Conservation (phyloP, 129 eudicot genomes). For the Artemisia tridentata region DNA sequence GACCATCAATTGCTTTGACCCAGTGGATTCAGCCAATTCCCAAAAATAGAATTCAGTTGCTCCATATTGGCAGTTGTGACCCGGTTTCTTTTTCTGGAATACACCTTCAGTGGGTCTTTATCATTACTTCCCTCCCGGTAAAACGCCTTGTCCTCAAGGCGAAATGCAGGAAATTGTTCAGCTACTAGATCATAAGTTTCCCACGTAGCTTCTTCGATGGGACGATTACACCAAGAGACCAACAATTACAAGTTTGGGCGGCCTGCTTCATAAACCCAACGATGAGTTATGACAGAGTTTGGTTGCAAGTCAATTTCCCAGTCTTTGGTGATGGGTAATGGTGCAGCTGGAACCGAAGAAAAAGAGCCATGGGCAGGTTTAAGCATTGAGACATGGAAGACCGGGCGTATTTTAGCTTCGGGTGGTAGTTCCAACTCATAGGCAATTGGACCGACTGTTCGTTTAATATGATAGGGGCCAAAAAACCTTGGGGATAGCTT, state of each 20-base stretch:
- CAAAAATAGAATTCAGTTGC: too few relatives aligned
- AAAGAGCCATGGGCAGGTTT: slow-evolving; percentile 2
- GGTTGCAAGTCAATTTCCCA: not conserved
- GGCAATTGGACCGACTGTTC: not conserved
- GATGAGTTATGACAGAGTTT: slow-evolving; percentile 4
- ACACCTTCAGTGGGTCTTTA: not conserved
- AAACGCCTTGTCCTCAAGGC: too few relatives aligned
- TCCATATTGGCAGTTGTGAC: too few relatives aligned
- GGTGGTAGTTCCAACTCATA: slow-evolving; percentile 5
- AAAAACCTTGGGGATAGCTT: too few relatives aligned
- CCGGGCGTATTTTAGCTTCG: not conserved
- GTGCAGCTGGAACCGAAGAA: not conserved
- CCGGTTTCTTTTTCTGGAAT: too few relatives aligned
- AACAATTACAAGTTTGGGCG: not conserved
- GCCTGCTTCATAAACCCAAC: slow-evolving; percentile 6
- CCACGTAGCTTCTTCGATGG: not conserved
- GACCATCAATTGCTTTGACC: too few relatives aligned
- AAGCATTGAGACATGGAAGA: not conserved
- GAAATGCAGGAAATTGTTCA: not conserved
- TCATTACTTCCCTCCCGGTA: not conserved
- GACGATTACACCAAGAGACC: not conserved
- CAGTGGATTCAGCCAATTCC: too few relatives aligned
- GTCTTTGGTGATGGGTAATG: slow-evolving; percentile 4
- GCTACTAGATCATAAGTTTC: not conserved
- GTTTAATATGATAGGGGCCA: not conserved